These are phyloP conservation scores for Candolleomyces aberdarensis DNA, from an alignment of 768 basidiomycete genomes.

Conservation along the genomic window DNA sequence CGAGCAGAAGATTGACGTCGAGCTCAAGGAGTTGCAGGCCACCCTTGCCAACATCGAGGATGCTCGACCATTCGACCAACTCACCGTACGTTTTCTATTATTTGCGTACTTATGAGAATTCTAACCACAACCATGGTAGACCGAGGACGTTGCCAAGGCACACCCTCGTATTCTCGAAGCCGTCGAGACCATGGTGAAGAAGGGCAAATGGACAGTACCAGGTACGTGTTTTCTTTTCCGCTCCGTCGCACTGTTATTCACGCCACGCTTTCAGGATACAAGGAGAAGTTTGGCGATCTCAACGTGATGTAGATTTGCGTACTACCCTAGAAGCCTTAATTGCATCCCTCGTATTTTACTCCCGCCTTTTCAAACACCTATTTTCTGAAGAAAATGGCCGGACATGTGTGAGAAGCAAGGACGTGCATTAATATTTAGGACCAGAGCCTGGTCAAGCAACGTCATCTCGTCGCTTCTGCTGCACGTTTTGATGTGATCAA, in stretches of 20 bases:
- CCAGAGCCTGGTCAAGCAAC: too few relatives aligned
- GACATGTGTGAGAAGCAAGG: too few relatives aligned
- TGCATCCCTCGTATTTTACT: constrained; percentile 6
- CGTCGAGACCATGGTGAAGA: constrained; percentile 93
- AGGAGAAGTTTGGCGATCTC: constrained; percentile 96
- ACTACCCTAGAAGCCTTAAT: constrained; percentile 18
- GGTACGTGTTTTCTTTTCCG: constrained; percentile 42
- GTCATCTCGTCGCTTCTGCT: too few relatives aligned
- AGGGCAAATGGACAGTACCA: constrained; percentile 98
- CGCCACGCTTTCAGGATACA: constrained; percentile 55
- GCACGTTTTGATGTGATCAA: too few relatives aligned
- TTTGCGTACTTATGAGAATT: not conserved
- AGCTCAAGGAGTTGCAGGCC: constrained; percentile 86
- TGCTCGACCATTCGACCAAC: constrained; percentile 94
- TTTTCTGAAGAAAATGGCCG: too few relatives aligned
- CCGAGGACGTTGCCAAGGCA: constrained; percentile 86
- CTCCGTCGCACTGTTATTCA: not conserved
- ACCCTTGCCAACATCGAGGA: constrained; percentile 97
- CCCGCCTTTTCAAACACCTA: not conserved
- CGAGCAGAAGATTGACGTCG: constrained; percentile 82
- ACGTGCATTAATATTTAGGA: too few relatives aligned
- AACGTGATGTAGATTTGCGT: constrained; percentile 68
- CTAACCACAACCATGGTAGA: constrained; percentile 37
- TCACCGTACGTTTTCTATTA: constrained; percentile 66
- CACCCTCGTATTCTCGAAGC: constrained; percentile 90